Evolutionary conservation across 2,329 filamentous ascomycete species (phyloP).

Genomic region (Fusarium xyrophilum): DNA sequence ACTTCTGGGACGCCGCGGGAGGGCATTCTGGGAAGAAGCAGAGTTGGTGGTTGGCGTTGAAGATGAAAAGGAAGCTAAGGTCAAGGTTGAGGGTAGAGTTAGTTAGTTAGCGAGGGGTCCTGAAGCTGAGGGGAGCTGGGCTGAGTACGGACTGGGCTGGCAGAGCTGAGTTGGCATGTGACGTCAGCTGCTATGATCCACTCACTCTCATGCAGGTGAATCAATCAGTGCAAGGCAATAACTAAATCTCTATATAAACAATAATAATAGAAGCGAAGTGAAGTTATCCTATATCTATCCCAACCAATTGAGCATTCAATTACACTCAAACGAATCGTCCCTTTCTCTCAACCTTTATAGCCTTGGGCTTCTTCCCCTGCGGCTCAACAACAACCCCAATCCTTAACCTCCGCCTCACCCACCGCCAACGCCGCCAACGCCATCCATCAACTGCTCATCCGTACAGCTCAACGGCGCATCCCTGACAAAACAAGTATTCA

Average conservation of each 20-base stretch:
- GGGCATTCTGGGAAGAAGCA: conserved; percentile 40
- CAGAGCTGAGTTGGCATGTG: conserved; percentile 16
- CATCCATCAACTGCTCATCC: conserved; percentile 29
- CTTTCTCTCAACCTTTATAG: not conserved
- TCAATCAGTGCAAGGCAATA: not conserved
- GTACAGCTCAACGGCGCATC: conserved; percentile 51
- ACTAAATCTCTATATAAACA: not conserved
- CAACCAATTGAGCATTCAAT: not conserved
- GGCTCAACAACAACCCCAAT: conserved; percentile 32
- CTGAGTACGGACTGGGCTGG: conserved; percentile 11
- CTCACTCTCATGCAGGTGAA: not conserved
- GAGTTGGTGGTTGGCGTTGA: not conserved
- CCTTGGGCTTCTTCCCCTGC: not conserved
- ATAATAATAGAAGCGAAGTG: not conserved
- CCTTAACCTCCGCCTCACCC: conserved; percentile 28
- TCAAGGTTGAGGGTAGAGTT: not conserved
- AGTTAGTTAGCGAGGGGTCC: not conserved
- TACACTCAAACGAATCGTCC: not conserved
- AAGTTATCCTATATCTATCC: not conserved
- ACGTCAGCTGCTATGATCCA: conserved; percentile 21
- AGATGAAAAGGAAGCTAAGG: not conserved
- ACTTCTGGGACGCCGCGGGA: conserved; percentile 51
- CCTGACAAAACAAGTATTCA: conserved; percentile 65
- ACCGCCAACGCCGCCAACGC: conserved; percentile 26
- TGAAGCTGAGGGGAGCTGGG: conserved; percentile 7